Base-by-base conservation (phyloP, 2,329 filamentous ascomycete genomes). In the Sporothrix luriei region DNA sequence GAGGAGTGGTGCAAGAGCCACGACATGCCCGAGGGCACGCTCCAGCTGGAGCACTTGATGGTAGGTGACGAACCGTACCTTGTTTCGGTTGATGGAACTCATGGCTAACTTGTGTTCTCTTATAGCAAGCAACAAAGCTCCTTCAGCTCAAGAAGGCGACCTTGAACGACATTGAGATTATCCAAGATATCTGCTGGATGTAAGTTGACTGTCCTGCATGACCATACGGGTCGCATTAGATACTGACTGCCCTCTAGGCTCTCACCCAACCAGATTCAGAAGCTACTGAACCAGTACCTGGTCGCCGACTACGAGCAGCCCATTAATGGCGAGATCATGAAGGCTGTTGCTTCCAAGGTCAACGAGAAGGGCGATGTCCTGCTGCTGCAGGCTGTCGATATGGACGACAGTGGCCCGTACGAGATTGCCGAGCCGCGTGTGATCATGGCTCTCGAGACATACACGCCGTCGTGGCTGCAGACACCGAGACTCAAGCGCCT, bases 1-100 rank as follows among this genome's bases (percentile, higher is more conserved):
- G 95, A 99, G 80, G 95, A 99, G 82, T 99, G 95, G 95, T 99
- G 95, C 83, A 99, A 99, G 88, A 97, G 94, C 77, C 96, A 99
- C 79, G 95, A 98, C 76, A 98, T 99, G 94, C 95, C 95, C 0
- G 94, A 99, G 81, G 95, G 95, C 69, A 99, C 94, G 40, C 86
- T 99, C 68, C 94, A 98, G 82, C 87, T 99, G 69, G 95, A 99
- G 84, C 95, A 99, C 84, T 83, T 99, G 75, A 99, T 99, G 95
- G 91, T 93, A 82, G 80, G 83, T 76, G 21, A 11, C 16, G 6
- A 70, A 14, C n/a, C 33, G 33, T 26, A 4, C 13, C 14, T 19
- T 57, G 33, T 5, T 7, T n/a, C 24, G 64, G 6, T 43, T 64
- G 4, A 26, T 33, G 13, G 7, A 29, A 38, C 19, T 11, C 9